Percentiles rank a stretch among this genome's conserved stretches.
Conservation (phyloP, 306 rosid species). For the Glycyrrhiza uralensis region DNA sequence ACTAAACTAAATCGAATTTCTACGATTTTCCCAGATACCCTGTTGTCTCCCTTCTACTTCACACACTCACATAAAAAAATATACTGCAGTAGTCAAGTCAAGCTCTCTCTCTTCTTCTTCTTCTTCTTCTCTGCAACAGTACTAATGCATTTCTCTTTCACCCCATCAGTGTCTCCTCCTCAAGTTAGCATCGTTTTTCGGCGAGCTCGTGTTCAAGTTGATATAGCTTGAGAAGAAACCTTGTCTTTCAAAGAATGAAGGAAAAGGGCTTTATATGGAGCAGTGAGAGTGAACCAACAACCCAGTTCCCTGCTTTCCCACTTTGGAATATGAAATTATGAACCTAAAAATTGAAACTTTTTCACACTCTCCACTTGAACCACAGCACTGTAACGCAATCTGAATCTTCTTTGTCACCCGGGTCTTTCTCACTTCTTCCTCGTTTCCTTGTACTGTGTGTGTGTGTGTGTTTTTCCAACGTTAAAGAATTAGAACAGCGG, state of each 20-base stretch:
- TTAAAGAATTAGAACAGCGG: not conserved
- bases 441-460: too few relatives aligned
- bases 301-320: not conserved
- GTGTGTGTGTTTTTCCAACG: not conserved
- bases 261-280: not conserved
- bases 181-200: not conserved
- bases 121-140: not conserved
- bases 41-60: conserved; percentile 56
- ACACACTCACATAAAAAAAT: not conserved
- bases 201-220: not conserved
- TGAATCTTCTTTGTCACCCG: not conserved
- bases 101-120: not conserved
- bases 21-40: conserved; percentile 76
- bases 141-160: conserved; percentile 27
- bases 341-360: not conserved
- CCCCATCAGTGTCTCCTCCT: conserved; percentile 6
- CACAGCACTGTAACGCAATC: not conserved
- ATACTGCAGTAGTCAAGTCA: conserved; percentile 18
- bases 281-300: not conserved
- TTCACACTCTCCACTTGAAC: not conserved
- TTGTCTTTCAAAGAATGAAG: not conserved
- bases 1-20: conserved; percentile 53
- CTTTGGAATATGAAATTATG: not conserved
- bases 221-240: not conserved
- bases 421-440: conserved; percentile 1